Evolutionary conservation across 2,329 filamentous ascomycete genomes (phyloP).

Genomic region (Furcasterigmium furcatum): DNA sequence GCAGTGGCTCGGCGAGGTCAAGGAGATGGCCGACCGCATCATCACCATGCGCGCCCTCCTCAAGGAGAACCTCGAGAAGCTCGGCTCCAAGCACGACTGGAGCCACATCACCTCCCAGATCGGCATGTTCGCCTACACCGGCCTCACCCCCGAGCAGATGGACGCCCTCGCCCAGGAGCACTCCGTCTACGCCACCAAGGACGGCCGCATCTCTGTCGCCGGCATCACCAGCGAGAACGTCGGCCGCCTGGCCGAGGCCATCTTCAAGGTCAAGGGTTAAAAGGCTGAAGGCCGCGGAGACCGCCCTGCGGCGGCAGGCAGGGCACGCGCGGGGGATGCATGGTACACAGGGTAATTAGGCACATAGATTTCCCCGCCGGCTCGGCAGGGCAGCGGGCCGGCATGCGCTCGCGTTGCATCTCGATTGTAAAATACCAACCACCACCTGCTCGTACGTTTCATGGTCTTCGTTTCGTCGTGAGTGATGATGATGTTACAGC

Average conservation of each 20-base stretch:
- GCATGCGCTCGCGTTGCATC: background rate
- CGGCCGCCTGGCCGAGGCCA: slow-evolving; percentile 75
- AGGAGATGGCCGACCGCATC: slow-evolving; percentile 98
- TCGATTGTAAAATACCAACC: slow-evolving; percentile 4
- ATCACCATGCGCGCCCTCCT: slow-evolving; percentile 96
- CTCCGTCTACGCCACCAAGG: slow-evolving; percentile 96
- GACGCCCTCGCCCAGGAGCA: slow-evolving; percentile 87
- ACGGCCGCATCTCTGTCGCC: slow-evolving; percentile 81
- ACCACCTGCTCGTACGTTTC: background rate
- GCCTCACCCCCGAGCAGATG: slow-evolving; percentile 88
- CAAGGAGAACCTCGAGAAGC: slow-evolving; percentile 90
- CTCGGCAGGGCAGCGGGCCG: background rate
- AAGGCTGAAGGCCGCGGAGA: background rate
- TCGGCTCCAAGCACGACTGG: slow-evolving; percentile 97
- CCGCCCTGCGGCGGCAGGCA: too few relatives aligned
- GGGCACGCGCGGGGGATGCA: too few relatives aligned
- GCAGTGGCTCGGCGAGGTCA: slow-evolving; percentile 95
- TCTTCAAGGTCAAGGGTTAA: slow-evolving; percentile 78
- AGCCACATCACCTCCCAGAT: slow-evolving; percentile 98
- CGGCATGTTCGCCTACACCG: slow-evolving; percentile 99
- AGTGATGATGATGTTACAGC: background rate
- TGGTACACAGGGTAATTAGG: background rate
- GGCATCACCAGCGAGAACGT: slow-evolving; percentile 81
- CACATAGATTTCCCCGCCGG: background rate
- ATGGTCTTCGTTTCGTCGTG: background rate